Percentiles rank a stretch among this genome's conserved stretches.
Conservation (phyloP, 2,329 filamentous ascomycete genomes). For the Pleurostoma richardsiae region DNA sequence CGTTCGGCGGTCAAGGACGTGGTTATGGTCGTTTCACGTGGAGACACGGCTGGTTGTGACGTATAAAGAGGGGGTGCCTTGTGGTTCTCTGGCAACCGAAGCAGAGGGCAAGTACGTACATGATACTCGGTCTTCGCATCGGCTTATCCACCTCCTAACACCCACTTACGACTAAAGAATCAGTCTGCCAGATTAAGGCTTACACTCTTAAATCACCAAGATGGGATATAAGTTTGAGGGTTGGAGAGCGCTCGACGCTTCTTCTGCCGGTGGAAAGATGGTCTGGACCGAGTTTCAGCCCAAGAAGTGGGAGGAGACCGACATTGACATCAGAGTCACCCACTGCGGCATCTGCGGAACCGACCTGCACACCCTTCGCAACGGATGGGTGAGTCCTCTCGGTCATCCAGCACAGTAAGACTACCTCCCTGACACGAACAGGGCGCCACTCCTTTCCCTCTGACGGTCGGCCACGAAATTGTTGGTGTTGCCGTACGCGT, state of each 20-base stretch:
- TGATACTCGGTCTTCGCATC: no score
- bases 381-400: slow-evolving; percentile 38
- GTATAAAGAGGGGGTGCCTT: no score
- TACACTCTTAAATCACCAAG: slow-evolving; percentile 12
- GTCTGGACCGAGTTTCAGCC: slow-evolving; percentile 52
- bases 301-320: slow-evolving; percentile 61
- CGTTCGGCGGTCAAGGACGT: no score
- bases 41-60: no score
- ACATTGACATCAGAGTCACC: slow-evolving; percentile 60
- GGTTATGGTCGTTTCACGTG: no score
- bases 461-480: slow-evolving; percentile 61
- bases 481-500: slow-evolving; percentile 53
- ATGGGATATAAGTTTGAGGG: slow-evolving; percentile 43
- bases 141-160: neutral
- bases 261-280: slow-evolving; percentile 45
- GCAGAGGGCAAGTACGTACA: no score
- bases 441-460: slow-evolving; percentile 24
- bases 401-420: no score
- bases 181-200: no score
- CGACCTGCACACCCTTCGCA: slow-evolving; percentile 54
- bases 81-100: no score
- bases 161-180: no score
- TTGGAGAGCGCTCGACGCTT: slow-evolving; percentile 39
- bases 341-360: slow-evolving; percentile 64
- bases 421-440: neutral